Evolutionary conservation across 129 eudicot species (phyloP), one percentile per base, ranked within the genome.

Genomic region (Pseudognaphalium luteoalbum): DNA sequence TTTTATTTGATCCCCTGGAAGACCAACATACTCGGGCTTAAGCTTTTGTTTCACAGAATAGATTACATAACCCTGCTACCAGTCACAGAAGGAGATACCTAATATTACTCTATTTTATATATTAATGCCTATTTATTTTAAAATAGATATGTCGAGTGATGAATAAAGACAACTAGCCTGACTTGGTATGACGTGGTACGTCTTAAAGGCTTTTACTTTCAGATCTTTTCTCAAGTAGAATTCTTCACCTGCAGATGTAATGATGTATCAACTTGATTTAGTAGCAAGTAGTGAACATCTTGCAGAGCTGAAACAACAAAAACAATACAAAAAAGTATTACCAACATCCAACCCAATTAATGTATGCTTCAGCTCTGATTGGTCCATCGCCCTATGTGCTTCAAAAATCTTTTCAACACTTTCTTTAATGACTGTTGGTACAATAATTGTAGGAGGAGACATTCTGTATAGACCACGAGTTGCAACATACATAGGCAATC

Each of bases 401-500:
- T 91, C 97, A 66, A 94, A 91, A 12, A 94, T 82, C 85, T 80
- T 91, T 82, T 94, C 96, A 16, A 94, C 97, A 80, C 37, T 82
- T 80, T 85, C 89, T 78, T 87, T 87, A 20, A 94, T 80, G 20
- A 79, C 85, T 67, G 76, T 89, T 69, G 99, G 99, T 69, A 94
- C 93, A 81, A 94, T 50, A 71, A 94, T 87, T 21, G 93, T 91
- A 11, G 99, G 99, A 12, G 99, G 90, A 68, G 77, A 81, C 99
- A 94, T 94, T 72, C 85, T 81, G 74, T 87, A 89, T 39, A 94
- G 78, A 50, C 96, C 97, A 30, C 99, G 97, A 15, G 97, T 91
- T 37, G 97, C 99, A 85, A 94, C 99, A 86, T 94, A 91, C 99
- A 94, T 91, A 4, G 99, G 99, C 56, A 94, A 75, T 52, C 99